Evolutionary conservation across 2,329 filamentous ascomycete genomes (phyloP), one percentile per base, ranked within the genome.

Genomic region (Thelonectria blattea): DNA sequence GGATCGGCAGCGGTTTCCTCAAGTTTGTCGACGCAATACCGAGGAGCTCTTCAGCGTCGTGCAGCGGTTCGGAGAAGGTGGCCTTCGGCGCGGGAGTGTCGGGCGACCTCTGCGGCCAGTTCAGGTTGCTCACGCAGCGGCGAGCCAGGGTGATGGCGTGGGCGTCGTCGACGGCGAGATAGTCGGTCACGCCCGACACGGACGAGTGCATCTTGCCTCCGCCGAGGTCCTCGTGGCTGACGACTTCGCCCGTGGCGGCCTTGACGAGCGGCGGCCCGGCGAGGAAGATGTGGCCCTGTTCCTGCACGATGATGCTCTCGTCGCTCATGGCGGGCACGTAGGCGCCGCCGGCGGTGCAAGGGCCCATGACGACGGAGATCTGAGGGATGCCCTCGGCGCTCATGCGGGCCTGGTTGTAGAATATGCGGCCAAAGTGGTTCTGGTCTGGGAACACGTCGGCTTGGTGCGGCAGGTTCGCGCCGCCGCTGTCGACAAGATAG

Each of bases 281-380:
- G 2, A 99, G 86, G 81, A 98, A 99, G 74, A 99, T 97, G 68
- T 96, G 93, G n/a, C 94, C 94, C 75, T 97, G 93, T 53, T 93
- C 90, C 72, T 92, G 88, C 41, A 98, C 95, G 65, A 99, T 98
- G 76, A 99, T 97, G 73, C 88, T 93, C 82, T 98, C 95, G 74
- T 98, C 95, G 62, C 91, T 94, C 94, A 99, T 98, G 71, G 92
- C 92, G 11, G 94, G 94, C 11, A 98, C 93, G 74, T 99, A 98
- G 22, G 94, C 94, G 49, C 94, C 94, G 52, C 94, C 94, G 2
- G 94, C 94, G 1, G 95, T 99, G 78, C 95, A 99, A 45, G 94
- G 91, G 1, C 94, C 94, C 94, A 99, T 97, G 48, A 99, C 94
- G 2, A 97, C 92, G 10, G 92, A 89, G 68, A 99, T 91, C 73